Conservation (phyloP, 768 basidiomycete genomes). For the Boletus reticulatus region DNA sequence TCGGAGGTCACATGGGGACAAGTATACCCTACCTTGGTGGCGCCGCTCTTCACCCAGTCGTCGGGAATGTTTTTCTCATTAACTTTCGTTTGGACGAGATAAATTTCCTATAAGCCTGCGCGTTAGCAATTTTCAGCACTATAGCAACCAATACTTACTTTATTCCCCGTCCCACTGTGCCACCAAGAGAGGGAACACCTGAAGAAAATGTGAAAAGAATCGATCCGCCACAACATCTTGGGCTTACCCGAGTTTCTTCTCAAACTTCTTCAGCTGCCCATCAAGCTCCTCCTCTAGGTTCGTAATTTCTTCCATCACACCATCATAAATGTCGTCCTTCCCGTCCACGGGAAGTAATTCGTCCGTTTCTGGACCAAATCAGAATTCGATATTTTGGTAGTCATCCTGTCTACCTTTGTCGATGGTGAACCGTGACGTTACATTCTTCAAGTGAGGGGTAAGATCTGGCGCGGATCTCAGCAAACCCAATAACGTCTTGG, state of each 20-base stretch:
- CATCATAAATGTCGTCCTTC: constrained; percentile 84
- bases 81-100: constrained; percentile 73
- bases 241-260: constrained; percentile 63
- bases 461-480: constrained; percentile 83
- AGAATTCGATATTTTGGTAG: constrained; percentile 17
- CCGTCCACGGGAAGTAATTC: constrained; percentile 81
- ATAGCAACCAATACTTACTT: constrained; percentile 41
- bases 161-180: constrained; percentile 82
- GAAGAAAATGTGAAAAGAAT: constrained; percentile 22
- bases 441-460: constrained; percentile 61
- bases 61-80: constrained; percentile 65
- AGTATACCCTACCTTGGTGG: constrained; percentile 64
- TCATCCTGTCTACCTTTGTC: constrained; percentile 51
- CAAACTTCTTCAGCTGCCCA: constrained; percentile 59
- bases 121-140: neutral
- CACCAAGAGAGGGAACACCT: constrained; percentile 56
- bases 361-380: constrained; percentile 47
- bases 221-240: constrained; percentile 2
- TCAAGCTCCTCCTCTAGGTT: constrained; percentile 72
- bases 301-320: constrained; percentile 65
- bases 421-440: constrained; percentile 61
- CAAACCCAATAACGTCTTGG: constrained; percentile 71
- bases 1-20: neutral
- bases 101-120: constrained; percentile 69
- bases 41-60: constrained; percentile 77